These are phyloP conservation scores for Luvunga scandens DNA, from an alignment of 345 rosid genomes.

Conservation along the genomic window DNA sequence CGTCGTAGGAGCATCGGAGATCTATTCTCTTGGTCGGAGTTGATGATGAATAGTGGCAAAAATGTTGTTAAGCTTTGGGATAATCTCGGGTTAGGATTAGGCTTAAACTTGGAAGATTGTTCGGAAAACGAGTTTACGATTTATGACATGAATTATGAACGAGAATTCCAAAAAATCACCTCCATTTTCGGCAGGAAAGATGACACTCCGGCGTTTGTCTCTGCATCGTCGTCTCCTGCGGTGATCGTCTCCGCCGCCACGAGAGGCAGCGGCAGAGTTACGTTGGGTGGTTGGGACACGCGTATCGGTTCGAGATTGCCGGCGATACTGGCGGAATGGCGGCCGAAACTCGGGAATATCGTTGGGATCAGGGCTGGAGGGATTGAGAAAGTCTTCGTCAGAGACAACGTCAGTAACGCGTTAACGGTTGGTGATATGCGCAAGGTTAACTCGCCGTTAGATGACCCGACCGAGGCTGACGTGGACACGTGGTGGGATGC, in stretches of 20 bases:
- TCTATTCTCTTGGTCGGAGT: conserved; percentile 38
- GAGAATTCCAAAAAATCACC: conserved; percentile 3
- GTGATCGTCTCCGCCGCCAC: conserved; percentile 39
- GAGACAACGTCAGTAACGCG: conserved; percentile 36
- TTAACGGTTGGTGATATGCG: conserved; percentile 61
- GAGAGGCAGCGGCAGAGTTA: conserved; percentile 22
- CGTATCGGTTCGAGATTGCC: conserved; percentile 48
- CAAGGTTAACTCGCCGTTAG: conserved; percentile 46
- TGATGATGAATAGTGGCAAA: conserved; percentile 39
- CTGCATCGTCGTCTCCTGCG: conserved; percentile 29
- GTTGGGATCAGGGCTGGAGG: conserved; percentile 29
- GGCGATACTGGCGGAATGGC: conserved; percentile 65
- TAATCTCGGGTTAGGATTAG: conserved; percentile 39
- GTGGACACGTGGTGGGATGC: conserved; percentile 58
- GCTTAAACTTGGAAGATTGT: conserved; percentile 21
- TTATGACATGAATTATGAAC: conserved; percentile 9
- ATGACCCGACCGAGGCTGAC: conserved; percentile 35
- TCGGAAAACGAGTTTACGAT: conserved; percentile 8
- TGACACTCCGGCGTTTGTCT: conserved; percentile 15
- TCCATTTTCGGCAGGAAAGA: conserved; percentile 20
- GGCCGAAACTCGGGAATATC: conserved; percentile 37
- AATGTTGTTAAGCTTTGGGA: conserved; percentile 68
- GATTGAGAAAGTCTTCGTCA: conserved; percentile 45
- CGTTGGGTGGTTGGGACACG: conserved; percentile 58
- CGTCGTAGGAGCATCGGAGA: conserved; percentile 48